Conservation (phyloP, 1,139 yeast genomes). For the Yamadazyma spencermartinsiae region DNA sequence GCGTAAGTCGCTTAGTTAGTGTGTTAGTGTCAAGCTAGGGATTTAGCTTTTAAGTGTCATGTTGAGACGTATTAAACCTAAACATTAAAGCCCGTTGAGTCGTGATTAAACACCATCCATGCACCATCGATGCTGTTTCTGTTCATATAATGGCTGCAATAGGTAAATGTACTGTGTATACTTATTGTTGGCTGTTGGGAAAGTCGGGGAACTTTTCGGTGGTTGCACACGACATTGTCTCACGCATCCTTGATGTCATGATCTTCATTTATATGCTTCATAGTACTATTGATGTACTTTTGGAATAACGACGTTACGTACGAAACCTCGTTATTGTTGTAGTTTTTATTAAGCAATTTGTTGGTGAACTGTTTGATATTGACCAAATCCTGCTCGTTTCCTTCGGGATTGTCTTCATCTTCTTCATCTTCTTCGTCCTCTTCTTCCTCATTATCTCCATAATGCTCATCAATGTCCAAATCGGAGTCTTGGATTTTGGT, state of each 20-base stretch:
- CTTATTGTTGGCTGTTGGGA: neutral
- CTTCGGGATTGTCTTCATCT: constrained; percentile 19
- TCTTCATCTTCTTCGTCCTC: constrained; percentile 19
- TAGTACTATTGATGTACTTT: constrained; percentile 38
- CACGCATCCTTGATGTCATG: neutral
- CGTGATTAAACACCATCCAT: no score
- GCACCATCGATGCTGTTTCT: no score
- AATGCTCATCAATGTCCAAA: constrained; percentile 19
- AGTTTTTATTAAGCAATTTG: constrained; percentile 18
- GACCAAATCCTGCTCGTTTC: constrained; percentile 24
- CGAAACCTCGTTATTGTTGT: constrained; percentile 24
- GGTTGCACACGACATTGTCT: neutral
- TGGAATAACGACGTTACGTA: constrained; percentile 42
- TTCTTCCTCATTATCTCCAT: constrained; percentile 12
- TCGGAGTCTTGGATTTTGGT: constrained; percentile 19
- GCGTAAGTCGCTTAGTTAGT: no score
- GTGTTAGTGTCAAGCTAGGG: no score
- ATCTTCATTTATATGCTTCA: constrained; percentile 6
- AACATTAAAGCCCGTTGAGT: no score
- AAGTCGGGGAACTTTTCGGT: constrained; percentile 1
- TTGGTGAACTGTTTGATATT: constrained; percentile 31
- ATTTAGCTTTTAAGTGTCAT: no score
- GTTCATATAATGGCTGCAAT: neutral
- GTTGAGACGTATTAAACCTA: no score
- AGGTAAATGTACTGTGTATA: neutral